phyloP scores from a whole-genome alignment of 2,329 filamentous ascomycete species.

The Venturia nashicola region DNA sequence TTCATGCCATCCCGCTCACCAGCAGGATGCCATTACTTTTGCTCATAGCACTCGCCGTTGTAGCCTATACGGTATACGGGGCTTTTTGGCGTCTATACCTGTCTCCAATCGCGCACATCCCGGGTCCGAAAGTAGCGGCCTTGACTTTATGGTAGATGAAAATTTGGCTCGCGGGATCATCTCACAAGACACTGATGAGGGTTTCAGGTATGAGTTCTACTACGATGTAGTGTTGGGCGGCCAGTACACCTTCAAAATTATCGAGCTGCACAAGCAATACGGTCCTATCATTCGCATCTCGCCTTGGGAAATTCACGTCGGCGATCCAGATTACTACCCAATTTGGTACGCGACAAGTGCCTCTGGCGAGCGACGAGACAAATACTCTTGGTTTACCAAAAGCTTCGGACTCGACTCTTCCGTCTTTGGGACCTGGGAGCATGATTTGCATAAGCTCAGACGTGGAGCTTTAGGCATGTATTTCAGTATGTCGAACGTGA shows the following conservation, averaged over 20 bases:
- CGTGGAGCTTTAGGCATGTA: conserved; percentile 22
- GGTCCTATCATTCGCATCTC: conserved; percentile 17
- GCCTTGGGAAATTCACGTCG: conserved; percentile 15
- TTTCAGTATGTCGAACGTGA: conserved; percentile 20
- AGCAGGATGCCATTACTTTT: neutral
- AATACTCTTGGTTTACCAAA: conserved; percentile 2
- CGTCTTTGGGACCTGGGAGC: conserved; percentile 8
- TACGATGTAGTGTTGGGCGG: conserved; percentile 17
- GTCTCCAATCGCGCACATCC: conserved; percentile 7
- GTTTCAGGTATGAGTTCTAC: conserved; percentile 18
- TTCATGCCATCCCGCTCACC: no score
- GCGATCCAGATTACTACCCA: conserved; percentile 12
- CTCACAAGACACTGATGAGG: conserved; percentile 12
- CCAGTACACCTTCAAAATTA: conserved; percentile 17
- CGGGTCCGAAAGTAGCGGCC: conserved; percentile 9
- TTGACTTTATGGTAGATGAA: conserved; percentile 8
- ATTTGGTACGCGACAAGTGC: conserved; percentile 19
- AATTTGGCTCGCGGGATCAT: neutral
- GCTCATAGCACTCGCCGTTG: neutral
- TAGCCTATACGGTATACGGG: conserved; percentile 10
- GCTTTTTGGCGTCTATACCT: conserved; percentile 7
- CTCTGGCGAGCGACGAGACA: conserved; percentile 1
- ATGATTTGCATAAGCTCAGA: conserved; percentile 22
- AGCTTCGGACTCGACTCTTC: neutral
- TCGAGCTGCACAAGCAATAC: conserved; percentile 17